phyloP scores from a whole-genome alignment of 257 asterid genomes.

The Plantago major region DNA sequence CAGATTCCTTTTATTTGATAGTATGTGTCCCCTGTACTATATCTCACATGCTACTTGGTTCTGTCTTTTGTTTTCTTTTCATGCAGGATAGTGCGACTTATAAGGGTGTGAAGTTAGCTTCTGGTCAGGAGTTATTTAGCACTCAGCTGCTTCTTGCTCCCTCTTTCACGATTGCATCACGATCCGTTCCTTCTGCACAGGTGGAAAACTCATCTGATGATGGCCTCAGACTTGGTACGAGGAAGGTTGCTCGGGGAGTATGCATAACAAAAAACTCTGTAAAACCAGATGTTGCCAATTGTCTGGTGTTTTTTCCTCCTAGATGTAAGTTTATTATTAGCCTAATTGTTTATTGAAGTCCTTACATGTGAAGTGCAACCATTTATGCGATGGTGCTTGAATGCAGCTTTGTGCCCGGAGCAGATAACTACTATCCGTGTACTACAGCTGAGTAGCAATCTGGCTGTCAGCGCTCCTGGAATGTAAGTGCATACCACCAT shows the following conservation, averaged over 20 bases:
- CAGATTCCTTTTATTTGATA: conserved; percentile 15
- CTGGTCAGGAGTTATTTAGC: conserved; percentile 92
- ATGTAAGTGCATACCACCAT: conserved; percentile 44
- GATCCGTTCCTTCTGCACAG: conserved; percentile 30
- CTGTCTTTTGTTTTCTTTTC: conserved; percentile 4
- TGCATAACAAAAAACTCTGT: conserved; percentile 66
- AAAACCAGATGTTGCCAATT: conserved; percentile 54
- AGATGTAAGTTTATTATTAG: conserved; percentile 43
- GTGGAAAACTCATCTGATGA: conserved; percentile 26
- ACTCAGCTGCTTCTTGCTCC: conserved; percentile 70
- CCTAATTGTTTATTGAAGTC: conserved; percentile 8
- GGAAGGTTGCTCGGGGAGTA: conserved; percentile 72
- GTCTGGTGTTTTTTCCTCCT: conserved; percentile 77
- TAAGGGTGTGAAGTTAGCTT: conserved; percentile 73
- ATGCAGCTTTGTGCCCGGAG: conserved; percentile 66
- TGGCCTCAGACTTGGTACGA: conserved; percentile 27
- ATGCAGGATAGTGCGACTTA: conserved; percentile 55
- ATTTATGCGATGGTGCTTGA: conserved; percentile 15
- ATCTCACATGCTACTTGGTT: conserved; percentile 8
- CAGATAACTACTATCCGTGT: conserved; percentile 62
- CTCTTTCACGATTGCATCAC: conserved; percentile 41
- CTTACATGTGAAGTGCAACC: conserved; percentile 6
- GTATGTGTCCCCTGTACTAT: conserved; percentile 9
- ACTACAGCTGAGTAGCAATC: conserved; percentile 74
- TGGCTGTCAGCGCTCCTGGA: conserved; percentile 73